phyloP scores from a whole-genome alignment of 768 basidiomycete species.

The Kwoniella shandongensis region DNA sequence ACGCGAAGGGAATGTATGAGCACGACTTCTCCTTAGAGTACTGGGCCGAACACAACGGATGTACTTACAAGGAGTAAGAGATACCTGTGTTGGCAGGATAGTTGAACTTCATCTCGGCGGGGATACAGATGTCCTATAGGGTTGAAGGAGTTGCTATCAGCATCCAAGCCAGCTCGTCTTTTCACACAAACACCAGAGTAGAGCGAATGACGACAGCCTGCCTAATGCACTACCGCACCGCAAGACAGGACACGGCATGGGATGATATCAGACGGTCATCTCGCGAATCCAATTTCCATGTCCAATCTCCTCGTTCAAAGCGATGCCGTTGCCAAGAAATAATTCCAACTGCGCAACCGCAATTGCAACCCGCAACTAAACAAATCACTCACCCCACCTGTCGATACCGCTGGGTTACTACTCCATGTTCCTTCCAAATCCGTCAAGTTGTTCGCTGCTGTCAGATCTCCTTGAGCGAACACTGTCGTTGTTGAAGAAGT shows the following conservation, averaged over 20 bases:
- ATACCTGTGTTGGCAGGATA: slow-evolving; percentile 86
- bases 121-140: slow-evolving; percentile 75
- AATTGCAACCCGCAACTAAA: not conserved
- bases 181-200: no score
- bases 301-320: no score
- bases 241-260: no score
- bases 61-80: slow-evolving; percentile 80
- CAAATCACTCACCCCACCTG: slow-evolving; percentile 70
- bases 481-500: not conserved
- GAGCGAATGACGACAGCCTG: no score
- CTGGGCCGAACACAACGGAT: slow-evolving; percentile 19
- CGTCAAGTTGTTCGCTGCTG: slow-evolving; percentile 63
- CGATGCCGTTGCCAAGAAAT: not conserved
- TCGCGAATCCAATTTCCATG: no score
- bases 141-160: not conserved
- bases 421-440: slow-evolving; percentile 78
- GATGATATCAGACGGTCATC: no score
- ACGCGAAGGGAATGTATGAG: not conserved
- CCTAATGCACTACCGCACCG: no score
- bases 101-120: slow-evolving; percentile 73
- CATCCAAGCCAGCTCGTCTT: no score
- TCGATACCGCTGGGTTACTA: slow-evolving; percentile 69
- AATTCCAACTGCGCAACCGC: not conserved
- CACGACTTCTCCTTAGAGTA: slow-evolving; percentile 6
- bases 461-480: slow-evolving; percentile 39